Percentiles rank a stretch among this genome's conserved stretches.
These are phyloP conservation scores for Fusarium longipes DNA, from an alignment of 2,329 filamentous ascomycete species.

Conservation along the genomic window DNA sequence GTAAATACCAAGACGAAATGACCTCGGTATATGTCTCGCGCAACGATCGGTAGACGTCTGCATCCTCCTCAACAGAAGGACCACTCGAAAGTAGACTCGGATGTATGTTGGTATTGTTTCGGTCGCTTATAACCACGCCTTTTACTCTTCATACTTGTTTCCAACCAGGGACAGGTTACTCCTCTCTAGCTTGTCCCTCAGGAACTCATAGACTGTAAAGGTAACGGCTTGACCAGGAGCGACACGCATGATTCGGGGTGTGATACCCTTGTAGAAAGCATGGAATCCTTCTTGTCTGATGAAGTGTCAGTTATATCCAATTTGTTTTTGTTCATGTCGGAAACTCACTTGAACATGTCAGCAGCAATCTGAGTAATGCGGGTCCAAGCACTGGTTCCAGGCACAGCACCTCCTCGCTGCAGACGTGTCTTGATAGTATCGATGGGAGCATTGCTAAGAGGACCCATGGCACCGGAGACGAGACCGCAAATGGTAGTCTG, in stretches of 20 bases:
- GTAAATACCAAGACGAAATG: background rate
- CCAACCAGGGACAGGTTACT: conserved; percentile 70
- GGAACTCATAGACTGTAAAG: conserved; percentile 81
- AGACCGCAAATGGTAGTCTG: conserved; percentile 93
- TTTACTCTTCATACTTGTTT: conserved; percentile 75
- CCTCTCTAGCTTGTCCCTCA: conserved; percentile 78
- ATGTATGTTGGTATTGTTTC: background rate
- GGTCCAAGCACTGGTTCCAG: conserved; percentile 81
- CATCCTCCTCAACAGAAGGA: background rate
- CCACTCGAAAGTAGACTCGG: background rate
- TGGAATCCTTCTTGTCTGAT: conserved; percentile 86
- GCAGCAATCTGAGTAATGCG: conserved; percentile 82
- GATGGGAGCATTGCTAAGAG: conserved; percentile 95
- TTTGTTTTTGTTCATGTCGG: fast-evolving
- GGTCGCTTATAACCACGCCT: background rate
- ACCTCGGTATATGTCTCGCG: background rate
- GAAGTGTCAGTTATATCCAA: conserved; percentile 13
- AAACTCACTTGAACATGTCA: conserved; percentile 82
- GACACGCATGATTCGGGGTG: conserved; percentile 95
- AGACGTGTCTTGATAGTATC: conserved; percentile 98
- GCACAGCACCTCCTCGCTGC: conserved; percentile 87
- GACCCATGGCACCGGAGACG: conserved; percentile 93
- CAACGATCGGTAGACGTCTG: background rate
- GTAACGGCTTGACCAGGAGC: conserved; percentile 90
- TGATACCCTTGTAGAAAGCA: conserved; percentile 99